Evolutionary conservation across 257 asterid species (phyloP).

Genomic region (Ajuga chamaepitys): DNA sequence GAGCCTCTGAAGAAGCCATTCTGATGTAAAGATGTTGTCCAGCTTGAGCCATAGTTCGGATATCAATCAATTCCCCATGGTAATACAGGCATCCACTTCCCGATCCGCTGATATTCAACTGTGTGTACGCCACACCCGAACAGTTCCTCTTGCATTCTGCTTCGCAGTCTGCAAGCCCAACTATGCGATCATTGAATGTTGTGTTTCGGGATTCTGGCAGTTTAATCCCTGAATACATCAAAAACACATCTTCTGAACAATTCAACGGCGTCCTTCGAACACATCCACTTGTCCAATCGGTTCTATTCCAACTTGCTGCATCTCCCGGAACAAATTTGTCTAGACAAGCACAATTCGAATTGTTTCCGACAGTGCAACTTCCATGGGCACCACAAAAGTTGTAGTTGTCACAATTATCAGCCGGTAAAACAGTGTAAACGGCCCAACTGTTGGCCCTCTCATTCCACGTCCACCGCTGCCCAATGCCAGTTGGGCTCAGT

Average conservation of each 20-base stretch:
- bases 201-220: conserved; percentile 23
- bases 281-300: conserved; percentile 26
- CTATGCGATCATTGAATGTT: conserved; percentile 4
- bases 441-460: conserved; percentile 23
- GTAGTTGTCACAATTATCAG: conserved; percentile 34
- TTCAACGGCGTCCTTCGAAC: conserved; percentile 7
- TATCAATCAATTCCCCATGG: conserved; percentile 31
- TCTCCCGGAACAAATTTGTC: conserved; percentile 25
- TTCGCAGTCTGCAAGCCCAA: conserved; percentile 25
- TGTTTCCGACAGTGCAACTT: conserved; percentile 16
- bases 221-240: conserved; percentile 14
- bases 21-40: conserved; percentile 26
- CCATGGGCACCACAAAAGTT: conserved; percentile 33
- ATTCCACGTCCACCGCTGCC: conserved; percentile 18
- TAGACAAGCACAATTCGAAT: conserved; percentile 31
- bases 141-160: conserved; percentile 25
- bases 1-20: conserved; percentile 24
- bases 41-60: conserved; percentile 12
- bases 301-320: not conserved
- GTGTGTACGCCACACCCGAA: conserved; percentile 26
- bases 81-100: conserved; percentile 41
- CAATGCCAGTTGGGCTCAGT: conserved; percentile 9
- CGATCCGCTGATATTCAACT: conserved; percentile 11
- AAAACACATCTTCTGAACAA: conserved; percentile 17
- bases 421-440: not conserved